phyloP scores from a whole-genome alignment of 2,329 filamentous ascomycete genomes.

The Botrytis galanthina region DNA sequence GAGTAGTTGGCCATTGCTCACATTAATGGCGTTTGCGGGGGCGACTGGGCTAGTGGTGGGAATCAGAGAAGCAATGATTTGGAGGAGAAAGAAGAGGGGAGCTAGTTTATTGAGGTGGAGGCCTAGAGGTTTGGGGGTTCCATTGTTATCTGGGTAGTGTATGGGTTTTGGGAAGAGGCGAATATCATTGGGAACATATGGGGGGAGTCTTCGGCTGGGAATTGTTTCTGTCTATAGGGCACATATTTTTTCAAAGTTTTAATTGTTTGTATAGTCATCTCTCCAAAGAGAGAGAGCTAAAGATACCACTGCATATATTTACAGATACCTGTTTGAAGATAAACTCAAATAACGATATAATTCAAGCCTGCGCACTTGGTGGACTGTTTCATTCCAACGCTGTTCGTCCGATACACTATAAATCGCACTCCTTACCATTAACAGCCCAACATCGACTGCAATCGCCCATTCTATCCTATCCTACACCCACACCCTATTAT shows the following conservation, averaged over 20 bases:
- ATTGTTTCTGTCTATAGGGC: neutral
- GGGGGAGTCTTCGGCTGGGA: neutral
- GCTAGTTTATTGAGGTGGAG: slow-evolving; percentile 10
- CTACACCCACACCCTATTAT: neutral
- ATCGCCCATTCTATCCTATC: neutral
- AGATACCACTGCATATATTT: neutral
- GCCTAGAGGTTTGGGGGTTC: slow-evolving; percentile 7
- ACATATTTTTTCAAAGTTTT: neutral
- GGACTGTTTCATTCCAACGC: neutral
- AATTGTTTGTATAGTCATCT: neutral
- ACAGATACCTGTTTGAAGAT: neutral
- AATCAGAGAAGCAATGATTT: slow-evolving; percentile 10
- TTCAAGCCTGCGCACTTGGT: neutral
- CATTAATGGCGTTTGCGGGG: slow-evolving; percentile 5
- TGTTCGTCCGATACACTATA: neutral
- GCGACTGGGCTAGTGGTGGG: slow-evolving; percentile 11
- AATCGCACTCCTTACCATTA: neutral
- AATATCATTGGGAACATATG: neutral
- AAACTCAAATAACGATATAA: neutral
- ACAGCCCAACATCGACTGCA: neutral
- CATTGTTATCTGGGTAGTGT: slow-evolving; percentile 8
- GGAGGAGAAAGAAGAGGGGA: slow-evolving; percentile 13
- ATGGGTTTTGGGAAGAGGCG: neutral
- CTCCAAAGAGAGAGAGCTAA: no score
- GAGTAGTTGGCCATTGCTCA: slow-evolving; percentile 13